Evolutionary conservation across 2,329 filamentous ascomycete genomes (phyloP).

Genomic region (Chaetomium strumarium): DNA sequence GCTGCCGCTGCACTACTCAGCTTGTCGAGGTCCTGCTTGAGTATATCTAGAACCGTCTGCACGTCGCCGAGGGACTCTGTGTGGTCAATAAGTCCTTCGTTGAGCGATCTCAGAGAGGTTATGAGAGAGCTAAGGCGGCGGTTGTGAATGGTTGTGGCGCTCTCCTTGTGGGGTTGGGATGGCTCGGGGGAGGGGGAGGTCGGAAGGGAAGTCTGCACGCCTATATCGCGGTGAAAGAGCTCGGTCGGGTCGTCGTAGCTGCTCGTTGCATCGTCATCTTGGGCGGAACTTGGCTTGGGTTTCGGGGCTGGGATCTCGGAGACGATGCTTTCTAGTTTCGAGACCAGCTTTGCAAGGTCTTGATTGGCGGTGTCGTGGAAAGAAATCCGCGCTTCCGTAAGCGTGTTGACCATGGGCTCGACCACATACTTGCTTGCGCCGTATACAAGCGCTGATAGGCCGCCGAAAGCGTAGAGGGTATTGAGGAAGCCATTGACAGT

Average conservation of each 20-base stretch:
- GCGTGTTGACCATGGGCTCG: constrained; percentile 51
- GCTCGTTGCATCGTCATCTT: constrained; percentile 30
- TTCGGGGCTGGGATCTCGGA: constrained; percentile 50
- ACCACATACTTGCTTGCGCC: constrained; percentile 65
- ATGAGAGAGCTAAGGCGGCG: constrained; percentile 39
- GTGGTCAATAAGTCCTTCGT: constrained; percentile 38
- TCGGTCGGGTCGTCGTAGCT: constrained; percentile 63
- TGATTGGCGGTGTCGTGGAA: constrained; percentile 43
- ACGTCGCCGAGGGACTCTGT: constrained; percentile 46
- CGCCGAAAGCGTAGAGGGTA: constrained; percentile 52
- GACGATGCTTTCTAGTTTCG: constrained; percentile 50
- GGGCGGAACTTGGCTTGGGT: constrained; percentile 27
- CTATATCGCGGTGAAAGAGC: constrained; percentile 74
- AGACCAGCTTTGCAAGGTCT: constrained; percentile 42
- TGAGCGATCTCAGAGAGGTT: constrained; percentile 38
- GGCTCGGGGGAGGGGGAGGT: constrained; percentile 29
- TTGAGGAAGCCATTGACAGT: constrained; percentile 54
- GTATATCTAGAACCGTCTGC: constrained; percentile 47
- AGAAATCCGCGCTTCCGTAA: constrained; percentile 48
- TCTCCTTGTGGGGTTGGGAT: constrained; percentile 21
- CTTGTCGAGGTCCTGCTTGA: constrained; percentile 61
- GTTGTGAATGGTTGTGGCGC: constrained; percentile 35
- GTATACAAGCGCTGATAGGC: constrained; percentile 59
- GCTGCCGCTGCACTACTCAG: constrained; percentile 45
- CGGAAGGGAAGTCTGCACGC: constrained; percentile 64